A percentile compares a stretch with the other conserved stretches of the same genome.
phyloP scores from a whole-genome alignment of 768 basidiomycete genomes.

The Trichaptum fuscoviolaceum region DNA sequence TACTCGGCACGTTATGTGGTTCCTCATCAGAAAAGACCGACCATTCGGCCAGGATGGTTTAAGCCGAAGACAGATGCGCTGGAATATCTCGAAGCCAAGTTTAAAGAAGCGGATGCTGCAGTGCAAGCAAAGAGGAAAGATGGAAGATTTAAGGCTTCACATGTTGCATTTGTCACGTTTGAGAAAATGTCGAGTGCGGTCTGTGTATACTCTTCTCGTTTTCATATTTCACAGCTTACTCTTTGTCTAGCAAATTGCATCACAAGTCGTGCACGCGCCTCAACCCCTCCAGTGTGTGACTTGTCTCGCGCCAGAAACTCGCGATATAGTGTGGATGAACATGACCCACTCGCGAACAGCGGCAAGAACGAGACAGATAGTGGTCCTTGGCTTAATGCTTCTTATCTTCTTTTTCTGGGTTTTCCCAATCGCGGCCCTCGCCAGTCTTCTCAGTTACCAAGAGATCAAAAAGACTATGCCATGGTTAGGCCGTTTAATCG shows the following conservation, averaged over 20 bases:
- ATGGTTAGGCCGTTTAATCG: slow-evolving; percentile 81
- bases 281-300: slow-evolving; percentile 63
- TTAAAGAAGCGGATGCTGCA: slow-evolving; percentile 75
- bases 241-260: slow-evolving; percentile 68
- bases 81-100: slow-evolving; percentile 78
- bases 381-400: slow-evolving; percentile 65
- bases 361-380: slow-evolving; percentile 58
- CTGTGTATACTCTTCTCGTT: slow-evolving; percentile 24
- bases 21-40: slow-evolving; percentile 73
- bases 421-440: slow-evolving; percentile 83
- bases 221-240: slow-evolving; percentile 2
- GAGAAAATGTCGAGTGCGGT: slow-evolving; percentile 93
- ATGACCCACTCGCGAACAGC: slow-evolving; percentile 61
- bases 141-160: slow-evolving; percentile 77
- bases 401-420: slow-evolving; percentile 88
- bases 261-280: slow-evolving; percentile 76
- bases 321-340: slow-evolving; percentile 94
- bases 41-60: slow-evolving; percentile 70
- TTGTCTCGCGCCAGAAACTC: slow-evolving; percentile 82
- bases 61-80: slow-evolving; percentile 79
- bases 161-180: slow-evolving; percentile 92
- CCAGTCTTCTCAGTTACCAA: slow-evolving; percentile 82
- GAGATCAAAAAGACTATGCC: slow-evolving; percentile 91
- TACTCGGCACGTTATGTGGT: slow-evolving; percentile 57
- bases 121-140: slow-evolving; percentile 67